Evolutionary conservation across 148 eudicot genomes (phyloP), one percentile per base, ranked within the genome.

Genomic region (Chenopodium suecicum): DNA sequence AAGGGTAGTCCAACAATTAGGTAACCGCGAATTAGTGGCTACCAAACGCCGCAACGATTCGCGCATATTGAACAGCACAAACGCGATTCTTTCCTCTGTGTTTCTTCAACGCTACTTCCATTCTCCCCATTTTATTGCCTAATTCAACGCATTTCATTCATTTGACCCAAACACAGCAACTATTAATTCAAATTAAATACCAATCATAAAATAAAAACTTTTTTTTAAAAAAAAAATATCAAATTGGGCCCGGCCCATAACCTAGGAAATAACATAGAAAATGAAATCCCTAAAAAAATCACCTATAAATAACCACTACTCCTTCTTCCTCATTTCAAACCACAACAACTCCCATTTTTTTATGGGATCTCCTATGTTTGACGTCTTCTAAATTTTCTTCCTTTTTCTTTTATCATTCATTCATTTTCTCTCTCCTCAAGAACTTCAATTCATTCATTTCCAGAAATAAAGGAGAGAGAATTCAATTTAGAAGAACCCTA

Each of bases 311-410:
- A 81, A 70, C 77, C 54, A 47, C 9, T 23, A 22, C 25, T 23
- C 4, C 32, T 1, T 0, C 46, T 22, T 31, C 34, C 37, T 10
- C 29, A 60, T 2, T 16, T 0, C 37, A 34, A 4, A 0, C 50
- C 34, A 23, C 62, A 3, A 17, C 16, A 4, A 17, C 20, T 19
- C 83, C 62, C 71, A 72, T 56, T 76, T 10, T 52, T 56, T 17
- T 29, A 70, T 82, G 80, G 80, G 71, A 47, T 76, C 37, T 77
- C 22, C 46, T 32, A 25, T 29, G 9, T 47, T 82, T 60, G 84
- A 82, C 84, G 84, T 82, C 50, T 82, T 82, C 56, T 82, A 60
- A 65, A 14, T 34, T 19, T 47, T 44, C 10, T 47, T 67, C 10
- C 7, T 19, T 19, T 46, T 22, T 14, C 69, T 4, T 9, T 12